A percentile compares a stretch with the other conserved stretches of the same genome.
Conservation (phyloP, 2,329 filamentous ascomycete species). For the Colletotrichum sp. region DNA sequence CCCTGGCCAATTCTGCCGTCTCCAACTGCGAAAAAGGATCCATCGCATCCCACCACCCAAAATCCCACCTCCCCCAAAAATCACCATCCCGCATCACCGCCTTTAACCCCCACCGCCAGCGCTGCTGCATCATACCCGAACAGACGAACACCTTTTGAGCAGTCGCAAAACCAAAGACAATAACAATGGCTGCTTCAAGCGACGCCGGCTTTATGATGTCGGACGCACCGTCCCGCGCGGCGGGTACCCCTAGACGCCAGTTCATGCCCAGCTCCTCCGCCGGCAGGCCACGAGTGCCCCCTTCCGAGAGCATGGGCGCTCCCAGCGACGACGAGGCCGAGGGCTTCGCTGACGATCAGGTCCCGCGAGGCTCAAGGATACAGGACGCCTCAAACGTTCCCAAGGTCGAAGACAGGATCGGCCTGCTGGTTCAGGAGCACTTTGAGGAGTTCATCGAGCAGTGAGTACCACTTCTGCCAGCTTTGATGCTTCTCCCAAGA, state of each 20-base stretch:
- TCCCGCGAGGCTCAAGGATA: slow-evolving; percentile 56
- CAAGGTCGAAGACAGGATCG: slow-evolving; percentile 77
- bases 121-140: neutral
- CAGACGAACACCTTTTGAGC: neutral
- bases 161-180: neutral
- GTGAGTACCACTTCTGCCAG: slow-evolving; percentile 46
- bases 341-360: slow-evolving; percentile 68
- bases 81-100: slow-evolving; percentile 10
- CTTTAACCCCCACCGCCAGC: neutral
- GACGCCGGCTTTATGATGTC: slow-evolving; percentile 64
- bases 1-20: slow-evolving; percentile 8
- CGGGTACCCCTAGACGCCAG: slow-evolving; percentile 47
- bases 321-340: slow-evolving; percentile 67
- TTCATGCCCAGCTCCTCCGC: slow-evolving; percentile 55
- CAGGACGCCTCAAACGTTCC: slow-evolving; percentile 61
- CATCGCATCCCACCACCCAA: slow-evolving; percentile 20
- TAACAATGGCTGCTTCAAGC: slow-evolving; percentile 57
- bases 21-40: slow-evolving; percentile 15
- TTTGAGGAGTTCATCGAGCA: slow-evolving; percentile 83
- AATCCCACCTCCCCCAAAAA: slow-evolving; percentile 16
- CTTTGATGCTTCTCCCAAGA: neutral
- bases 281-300: slow-evolving; percentile 61
- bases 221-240: slow-evolving; percentile 51
- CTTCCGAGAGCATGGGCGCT: slow-evolving; percentile 64
- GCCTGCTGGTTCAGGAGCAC: slow-evolving; percentile 74